Evolutionary conservation across 305 asterid genomes (phyloP), one percentile per base, ranked within the genome.

Genomic region (Stenogyne calaminthoides): DNA sequence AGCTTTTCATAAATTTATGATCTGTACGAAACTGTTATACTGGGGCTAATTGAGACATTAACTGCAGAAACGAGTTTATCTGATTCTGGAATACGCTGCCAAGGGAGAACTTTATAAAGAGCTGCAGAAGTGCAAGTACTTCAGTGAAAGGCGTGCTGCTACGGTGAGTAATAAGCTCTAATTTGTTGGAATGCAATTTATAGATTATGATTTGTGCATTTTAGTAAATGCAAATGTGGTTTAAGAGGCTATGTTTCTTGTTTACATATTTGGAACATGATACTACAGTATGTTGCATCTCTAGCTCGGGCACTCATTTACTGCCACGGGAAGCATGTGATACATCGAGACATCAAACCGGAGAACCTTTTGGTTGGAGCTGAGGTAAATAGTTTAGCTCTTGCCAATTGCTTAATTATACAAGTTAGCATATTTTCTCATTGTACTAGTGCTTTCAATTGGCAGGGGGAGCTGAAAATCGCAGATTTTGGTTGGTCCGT

Each of bases 401-500:
- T 37, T 73, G 39, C 20, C 29, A 75, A 15, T 20, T 78, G 11
- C 15, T 51, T n/a, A 25, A n/a, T 58, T 61, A 73, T 6, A 60
- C 72, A 72, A 40, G 58, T 27, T n/a, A 32, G 64, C 61, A 62
- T 71, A 69, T 57, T 65, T 57, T 65, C 82, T 87, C 19, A 75
- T 78, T 37, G 37, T 44, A 11, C 16, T 37, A 36, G 52, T 32
- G 47, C 64, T 80, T 69, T 64, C 68, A 55, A 67, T 70, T 75
- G 63, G 58, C 84, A 92, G 99, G 99, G 99, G 36, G 98, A 92
- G 72, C 88, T 95, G 22, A 95, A 95, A 81, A 92, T 95, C 51
- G 98, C 98, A 39, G 97, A 92, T 76, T 95, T 95, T 77, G 99
- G 99, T 34, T 95, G 99, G 98, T 95, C 98, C 0, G 99, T 95